Evolutionary conservation across 805 yeast genomes (phyloP), one percentile per base, ranked within the genome.

Genomic region (Cyberlindnera amylophila): DNA sequence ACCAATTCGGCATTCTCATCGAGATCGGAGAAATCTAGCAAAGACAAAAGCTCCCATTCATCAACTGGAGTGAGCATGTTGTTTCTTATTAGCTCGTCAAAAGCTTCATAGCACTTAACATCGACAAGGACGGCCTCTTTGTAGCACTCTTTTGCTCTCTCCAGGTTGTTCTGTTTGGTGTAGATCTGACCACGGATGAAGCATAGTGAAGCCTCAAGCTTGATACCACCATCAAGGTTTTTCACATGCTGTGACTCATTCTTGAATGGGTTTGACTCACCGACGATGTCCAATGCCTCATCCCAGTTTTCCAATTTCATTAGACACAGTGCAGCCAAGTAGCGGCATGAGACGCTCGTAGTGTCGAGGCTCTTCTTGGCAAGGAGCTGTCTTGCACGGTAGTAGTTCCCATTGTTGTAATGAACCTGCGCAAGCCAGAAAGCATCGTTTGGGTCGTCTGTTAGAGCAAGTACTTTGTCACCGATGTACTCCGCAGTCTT

Each of bases 361-460:
- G 68, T 48, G 23, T 69, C 72, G 47, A 79, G 76, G 51, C 73
- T 78, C 41, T 73, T 77, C 12, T 77, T 72, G 14, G 78, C 64
- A 16, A 91, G 69, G 32, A 90, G 63, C 49, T 81, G 81, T 39
- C 88, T 75, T 2, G 95, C 96, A 27, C 96, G 70, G 32, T 82
- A 73, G 62, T 79, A 89, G 57, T 85, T 78, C 10, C 91, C 91
- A 42, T 78, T 79, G 42, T 80, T 70, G 61, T 79, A 87, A 60
- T 84, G 81, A 4, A 86, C 95, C 65, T 91, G 96, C 0, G 96
- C 96, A 24, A 91, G 70, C 96, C 97, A 90, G 62, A 88, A 91
- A 10, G 96, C 96, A 60, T 91, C 98, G 56, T 83, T 86, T 12
- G 96, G 85, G 57, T 90, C 96, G 45, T 74, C 73, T 0, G 97